Evolutionary conservation across 2,329 filamentous ascomycete genomes (phyloP).

Genomic region (Hypomyces perniciosus): DNA sequence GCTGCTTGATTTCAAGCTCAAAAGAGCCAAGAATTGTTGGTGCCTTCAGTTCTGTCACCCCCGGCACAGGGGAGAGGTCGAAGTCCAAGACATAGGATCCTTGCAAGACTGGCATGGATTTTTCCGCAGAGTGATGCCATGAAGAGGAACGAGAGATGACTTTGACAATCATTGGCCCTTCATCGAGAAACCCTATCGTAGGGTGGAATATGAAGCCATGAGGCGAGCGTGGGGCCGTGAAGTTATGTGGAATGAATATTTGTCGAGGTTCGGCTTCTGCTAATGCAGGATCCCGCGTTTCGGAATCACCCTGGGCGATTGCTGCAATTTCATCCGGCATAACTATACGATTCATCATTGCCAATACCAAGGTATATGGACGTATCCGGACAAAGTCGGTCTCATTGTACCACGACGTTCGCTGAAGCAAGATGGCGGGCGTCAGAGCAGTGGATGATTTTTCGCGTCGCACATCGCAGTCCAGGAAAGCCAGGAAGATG

Average conservation of each 20-base stretch:
- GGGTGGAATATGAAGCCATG: slow-evolving; percentile 23
- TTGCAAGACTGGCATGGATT: slow-evolving; percentile 5
- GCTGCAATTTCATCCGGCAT: slow-evolving; percentile 19
- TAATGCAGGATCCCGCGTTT: slow-evolving; percentile 13
- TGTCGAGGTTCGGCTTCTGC: slow-evolving; percentile 11
- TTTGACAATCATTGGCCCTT: slow-evolving; percentile 6
- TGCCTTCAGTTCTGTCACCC: slow-evolving; percentile 14
- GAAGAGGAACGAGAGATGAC: slow-evolving; percentile 23
- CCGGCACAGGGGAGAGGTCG: slow-evolving; percentile 17
- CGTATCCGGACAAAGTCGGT: slow-evolving; percentile 23
- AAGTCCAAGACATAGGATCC: slow-evolving; percentile 24
- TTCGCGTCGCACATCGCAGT: slow-evolving; percentile 23
- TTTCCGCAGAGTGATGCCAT: slow-evolving; percentile 21
- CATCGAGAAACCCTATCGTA: slow-evolving; percentile 11
- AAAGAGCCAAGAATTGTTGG: slow-evolving; percentile 20
- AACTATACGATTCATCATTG: slow-evolving; percentile 23
- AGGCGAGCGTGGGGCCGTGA: slow-evolving; percentile 15
- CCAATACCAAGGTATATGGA: slow-evolving; percentile 20
- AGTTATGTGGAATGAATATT: slow-evolving; percentile 20
- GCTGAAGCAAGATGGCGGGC: slow-evolving; percentile 24
- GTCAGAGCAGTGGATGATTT: slow-evolving; percentile 12
- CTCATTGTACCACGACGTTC: slow-evolving; percentile 23
- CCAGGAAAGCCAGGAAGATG: slow-evolving; percentile 24
- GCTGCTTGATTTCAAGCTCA: slow-evolving; percentile 15
- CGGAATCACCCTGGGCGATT: slow-evolving; percentile 11